Evolutionary conservation across 805 yeast species (phyloP).

Genomic region (Kuraishia piskuri): DNA sequence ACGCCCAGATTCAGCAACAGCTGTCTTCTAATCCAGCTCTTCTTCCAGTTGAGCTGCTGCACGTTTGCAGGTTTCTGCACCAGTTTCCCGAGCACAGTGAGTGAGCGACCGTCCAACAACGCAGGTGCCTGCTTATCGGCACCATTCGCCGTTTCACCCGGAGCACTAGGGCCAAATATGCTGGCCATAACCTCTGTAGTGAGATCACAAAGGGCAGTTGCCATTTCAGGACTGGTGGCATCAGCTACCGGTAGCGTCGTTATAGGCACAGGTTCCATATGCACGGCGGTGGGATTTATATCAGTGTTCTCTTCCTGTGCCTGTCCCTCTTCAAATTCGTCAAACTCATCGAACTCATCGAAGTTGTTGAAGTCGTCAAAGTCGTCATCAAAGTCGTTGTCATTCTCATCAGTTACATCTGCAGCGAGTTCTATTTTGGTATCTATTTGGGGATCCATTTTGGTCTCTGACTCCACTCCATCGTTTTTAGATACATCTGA

Average conservation of each 20-base stretch:
- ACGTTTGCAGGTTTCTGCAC: slow-evolving; percentile 31
- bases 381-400: not conserved
- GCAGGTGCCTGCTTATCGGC: not conserved
- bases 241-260: too few relatives aligned
- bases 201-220: not conserved
- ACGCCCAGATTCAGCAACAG: slow-evolving; percentile 59
- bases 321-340: not conserved
- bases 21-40: slow-evolving; percentile 55
- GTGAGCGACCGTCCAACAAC: slow-evolving; percentile 15
- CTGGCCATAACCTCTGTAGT: not conserved
- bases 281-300: not conserved
- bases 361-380: not conserved
- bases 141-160: not conserved
- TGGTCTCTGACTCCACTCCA: too few relatives aligned
- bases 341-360: slow-evolving; percentile 1
- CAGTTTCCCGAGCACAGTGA: slow-evolving; percentile 14
- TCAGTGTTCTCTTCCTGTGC: too few relatives aligned
- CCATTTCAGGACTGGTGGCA: not conserved
- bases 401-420: not conserved
- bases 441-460: too few relatives aligned
- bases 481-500: too few relatives aligned
- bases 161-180: not conserved
- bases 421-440: not conserved
- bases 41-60: slow-evolving; percentile 61
- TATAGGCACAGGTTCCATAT: not conserved